Evolutionary conservation across 176 grass and related monocot species (phyloP).

Genomic region (Musa acuminata): DNA sequence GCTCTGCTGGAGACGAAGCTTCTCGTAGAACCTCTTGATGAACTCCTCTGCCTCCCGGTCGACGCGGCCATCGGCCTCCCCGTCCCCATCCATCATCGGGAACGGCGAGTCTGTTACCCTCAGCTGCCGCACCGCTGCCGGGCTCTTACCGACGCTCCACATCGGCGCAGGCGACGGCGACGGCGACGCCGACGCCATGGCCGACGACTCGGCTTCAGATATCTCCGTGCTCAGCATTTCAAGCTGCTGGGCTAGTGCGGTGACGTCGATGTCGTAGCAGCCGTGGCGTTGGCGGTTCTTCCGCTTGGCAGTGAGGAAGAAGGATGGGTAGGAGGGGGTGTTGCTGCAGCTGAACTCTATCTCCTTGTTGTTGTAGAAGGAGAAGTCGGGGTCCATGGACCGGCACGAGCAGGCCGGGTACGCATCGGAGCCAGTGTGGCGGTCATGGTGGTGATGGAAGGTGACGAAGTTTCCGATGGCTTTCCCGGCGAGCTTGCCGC

Average conservation of each 20-base stretch:
- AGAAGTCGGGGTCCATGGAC: slow-evolving; percentile 44
- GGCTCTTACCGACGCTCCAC: background rate
- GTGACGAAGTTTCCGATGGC: slow-evolving; percentile 14
- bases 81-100: slow-evolving; percentile 26
- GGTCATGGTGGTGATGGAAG: slow-evolving; percentile 12
- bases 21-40: slow-evolving; percentile 69
- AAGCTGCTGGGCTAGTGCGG: slow-evolving; percentile 36
- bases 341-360: slow-evolving; percentile 85
- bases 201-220: background rate
- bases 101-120: slow-evolving; percentile 68
- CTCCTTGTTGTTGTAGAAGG: slow-evolving; percentile 51
- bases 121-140: slow-evolving; percentile 21
- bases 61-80: slow-evolving; percentile 20
- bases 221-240: slow-evolving; percentile 40
- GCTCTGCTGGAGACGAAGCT: slow-evolving; percentile 51
- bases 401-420: slow-evolving; percentile 33
- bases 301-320: slow-evolving; percentile 18
- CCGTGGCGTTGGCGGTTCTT: slow-evolving; percentile 6
- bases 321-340: slow-evolving; percentile 42
- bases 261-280: slow-evolving; percentile 2
- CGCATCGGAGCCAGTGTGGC: background rate
- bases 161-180: background rate
- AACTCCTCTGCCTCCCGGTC: slow-evolving; percentile 82
- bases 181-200: background rate
- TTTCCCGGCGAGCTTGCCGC: slow-evolving; percentile 23